A percentile compares a stretch with the other conserved stretches of the same genome.
These are phyloP conservation scores for Suhomyces yuchorum DNA, from an alignment of 1,139 yeast species.

Conservation along the genomic window DNA sequence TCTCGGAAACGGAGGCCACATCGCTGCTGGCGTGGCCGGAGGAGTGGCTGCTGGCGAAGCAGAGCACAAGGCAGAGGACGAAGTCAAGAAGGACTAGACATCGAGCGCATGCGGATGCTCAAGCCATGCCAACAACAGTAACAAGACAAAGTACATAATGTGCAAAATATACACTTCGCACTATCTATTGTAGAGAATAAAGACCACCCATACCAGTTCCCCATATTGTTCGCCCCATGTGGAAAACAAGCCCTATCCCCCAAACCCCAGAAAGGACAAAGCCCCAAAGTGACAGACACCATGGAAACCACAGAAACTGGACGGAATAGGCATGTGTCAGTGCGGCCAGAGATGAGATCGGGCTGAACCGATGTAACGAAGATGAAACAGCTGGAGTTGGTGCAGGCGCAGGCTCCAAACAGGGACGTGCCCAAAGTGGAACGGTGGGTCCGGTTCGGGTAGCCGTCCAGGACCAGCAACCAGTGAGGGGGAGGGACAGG, in stretches of 20 bases:
- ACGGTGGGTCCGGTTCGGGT: not conserved
- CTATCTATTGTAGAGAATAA: not conserved
- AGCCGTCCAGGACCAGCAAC: not conserved
- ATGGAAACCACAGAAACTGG: not conserved
- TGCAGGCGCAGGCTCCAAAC: not conserved
- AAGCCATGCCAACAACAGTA: too few relatives aligned
- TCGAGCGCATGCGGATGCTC: too few relatives aligned
- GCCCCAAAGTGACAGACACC: not conserved
- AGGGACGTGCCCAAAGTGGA: not conserved
- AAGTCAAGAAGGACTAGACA: constrained; percentile 9
- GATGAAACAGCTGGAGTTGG: not conserved
- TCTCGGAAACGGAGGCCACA: constrained; percentile 38
- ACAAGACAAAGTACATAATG: not conserved
- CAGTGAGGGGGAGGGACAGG: not conserved
- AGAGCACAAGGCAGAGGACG: constrained; percentile 33
- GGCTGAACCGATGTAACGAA: not conserved
- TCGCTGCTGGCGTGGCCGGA: constrained; percentile 38
- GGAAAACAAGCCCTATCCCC: not conserved
- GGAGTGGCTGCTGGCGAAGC: constrained; percentile 35
- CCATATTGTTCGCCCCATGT: not conserved
- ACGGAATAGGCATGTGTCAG: constrained; percentile 3
- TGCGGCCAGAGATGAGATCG: not conserved
- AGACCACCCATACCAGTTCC: not conserved
- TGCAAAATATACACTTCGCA: not conserved
- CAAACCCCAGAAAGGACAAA: too few relatives aligned